Conservation (phyloP, 140 eudicot species). For the Ambrosia hybrid region DNA sequence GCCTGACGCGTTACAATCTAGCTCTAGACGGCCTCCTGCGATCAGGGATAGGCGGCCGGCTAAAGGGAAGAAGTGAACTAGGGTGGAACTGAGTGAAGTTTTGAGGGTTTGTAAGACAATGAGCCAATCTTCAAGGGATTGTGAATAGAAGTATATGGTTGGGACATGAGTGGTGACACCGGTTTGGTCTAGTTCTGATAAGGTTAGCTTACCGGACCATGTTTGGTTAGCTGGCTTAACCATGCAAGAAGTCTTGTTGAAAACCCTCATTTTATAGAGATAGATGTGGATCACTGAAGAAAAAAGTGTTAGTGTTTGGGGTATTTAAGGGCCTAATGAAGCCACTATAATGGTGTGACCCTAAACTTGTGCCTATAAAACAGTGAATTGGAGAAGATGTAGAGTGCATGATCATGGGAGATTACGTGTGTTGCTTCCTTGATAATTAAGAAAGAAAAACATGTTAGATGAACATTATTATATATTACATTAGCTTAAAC, state of each 20-base stretch:
- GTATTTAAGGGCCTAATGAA: slow-evolving; percentile 33
- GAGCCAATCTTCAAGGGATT: slow-evolving; percentile 33
- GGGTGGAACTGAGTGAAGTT: slow-evolving; percentile 39
- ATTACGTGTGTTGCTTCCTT: neutral
- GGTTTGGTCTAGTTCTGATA: slow-evolving; percentile 57
- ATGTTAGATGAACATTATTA: neutral
- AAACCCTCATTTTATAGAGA: slow-evolving; percentile 34
- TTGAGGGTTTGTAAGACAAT: slow-evolving; percentile 39
- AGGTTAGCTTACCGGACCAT: slow-evolving; percentile 40
- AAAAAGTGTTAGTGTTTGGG: slow-evolving; percentile 10
- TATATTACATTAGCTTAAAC: too few species aligned
- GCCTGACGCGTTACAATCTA: slow-evolving; percentile 47
- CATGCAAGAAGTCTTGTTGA: slow-evolving; percentile 27
- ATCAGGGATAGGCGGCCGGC: slow-evolving; percentile 52
- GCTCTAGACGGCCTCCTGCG: slow-evolving; percentile 53
- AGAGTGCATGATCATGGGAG: slow-evolving; percentile 22
- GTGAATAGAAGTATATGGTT: slow-evolving; percentile 53
- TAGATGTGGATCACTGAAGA: neutral
- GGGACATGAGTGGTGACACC: slow-evolving; percentile 50
- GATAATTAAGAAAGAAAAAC: neutral
- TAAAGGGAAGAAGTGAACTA: slow-evolving; percentile 53
- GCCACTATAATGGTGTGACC: slow-evolving; percentile 27
- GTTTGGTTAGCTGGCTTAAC: slow-evolving; percentile 54
- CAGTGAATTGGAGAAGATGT: slow-evolving; percentile 3
- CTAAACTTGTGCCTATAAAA: slow-evolving; percentile 25